Base-by-base conservation (phyloP, 1,284 basidiomycete genomes). In the Amanita bisporigera region DNA sequence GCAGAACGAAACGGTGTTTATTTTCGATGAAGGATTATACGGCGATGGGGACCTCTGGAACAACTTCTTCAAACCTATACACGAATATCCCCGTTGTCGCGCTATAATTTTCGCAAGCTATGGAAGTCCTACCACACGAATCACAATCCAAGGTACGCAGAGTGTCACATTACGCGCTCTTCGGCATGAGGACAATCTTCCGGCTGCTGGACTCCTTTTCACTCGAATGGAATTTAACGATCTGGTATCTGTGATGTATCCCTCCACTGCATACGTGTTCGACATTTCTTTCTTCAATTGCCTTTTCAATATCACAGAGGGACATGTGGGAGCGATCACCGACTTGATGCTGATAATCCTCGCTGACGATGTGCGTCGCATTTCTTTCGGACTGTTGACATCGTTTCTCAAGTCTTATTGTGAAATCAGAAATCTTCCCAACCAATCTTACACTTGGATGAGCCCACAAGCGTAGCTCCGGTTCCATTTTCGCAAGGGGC, bases 21-120 rank as follows among this genome's bases (percentile, higher is more conserved):
- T 71, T 49, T 68, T 72, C 62, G 66, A 72, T 57, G 67, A 72
- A 57, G 71, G 61, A 36, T 31, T 66, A 31, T 70, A 72, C 49
- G 21, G 33, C 26, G 71, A 72, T 65, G 26, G 2, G 14, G 58
- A 41, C 6, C 62, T 72, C 45, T 72, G 69, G 70, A 29, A 50
- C 57, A 24, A 70, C 26, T 26, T 26, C 10, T 67, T 71, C 57
- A 72, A 72, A 64, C 41, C 54, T 55, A 49, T 49, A 26, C 24
- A 49, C 26, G 47, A 49, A 26, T 26, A 26, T 26, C 9, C 47
- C 24, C 47, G 1, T 49, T n/a, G 7, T 26, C 47, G 24, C 11
- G n/a, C n/a, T 26, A 49, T 49, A 24, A n/a, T 49, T 49, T 49
- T 49, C 47, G 26, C 40, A 41, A 41, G 11, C 40, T 41, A 41